These are phyloP conservation scores for Paramecium caudatum DNA, from an alignment of 73 alveolate species.

Conservation along the genomic window DNA sequence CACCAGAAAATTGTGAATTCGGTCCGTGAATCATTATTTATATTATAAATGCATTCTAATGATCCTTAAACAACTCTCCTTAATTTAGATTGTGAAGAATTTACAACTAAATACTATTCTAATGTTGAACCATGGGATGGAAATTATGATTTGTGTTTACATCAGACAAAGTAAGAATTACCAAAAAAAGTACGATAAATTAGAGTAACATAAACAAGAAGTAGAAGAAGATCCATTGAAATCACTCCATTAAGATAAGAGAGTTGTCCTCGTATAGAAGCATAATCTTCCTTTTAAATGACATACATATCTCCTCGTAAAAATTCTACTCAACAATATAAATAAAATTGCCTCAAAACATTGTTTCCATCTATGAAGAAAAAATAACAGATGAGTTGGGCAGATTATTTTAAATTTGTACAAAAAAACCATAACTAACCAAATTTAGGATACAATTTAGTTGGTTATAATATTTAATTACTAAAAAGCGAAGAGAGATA, in stretches of 20 bases:
- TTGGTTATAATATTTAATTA: conserved; percentile 2
- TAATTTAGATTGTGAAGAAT: conserved; percentile 3
- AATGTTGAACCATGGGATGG: conserved; percentile 29
- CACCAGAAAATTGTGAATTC: conserved; percentile 42
- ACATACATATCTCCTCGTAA: conserved; percentile 7
- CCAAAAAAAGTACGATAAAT: conserved; percentile 1
- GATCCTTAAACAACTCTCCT: conserved; percentile 28
- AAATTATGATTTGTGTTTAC: not conserved
- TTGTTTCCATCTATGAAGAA: not conserved
- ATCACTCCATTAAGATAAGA: not conserved
- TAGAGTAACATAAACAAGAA: not conserved
- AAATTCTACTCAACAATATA: conserved; percentile 13
- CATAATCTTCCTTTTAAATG: conserved; percentile 11
- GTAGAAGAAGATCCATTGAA: conserved; percentile 42
- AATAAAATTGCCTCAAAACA: not conserved
- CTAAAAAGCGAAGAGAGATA: not conserved
- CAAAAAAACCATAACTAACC: not conserved
- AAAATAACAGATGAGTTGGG: not conserved
- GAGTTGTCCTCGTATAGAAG: conserved; percentile 31
- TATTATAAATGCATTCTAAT: conserved; percentile 10
- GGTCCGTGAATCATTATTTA: conserved; percentile 69
- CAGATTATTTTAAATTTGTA: not conserved
- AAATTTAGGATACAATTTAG: not conserved
- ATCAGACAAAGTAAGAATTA: not conserved
- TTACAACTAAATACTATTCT: not conserved